Evolutionary conservation across 2,329 filamentous ascomycete genomes (phyloP), one percentile per base, ranked within the genome.

Genomic region (Apiospora saccharicola): DNA sequence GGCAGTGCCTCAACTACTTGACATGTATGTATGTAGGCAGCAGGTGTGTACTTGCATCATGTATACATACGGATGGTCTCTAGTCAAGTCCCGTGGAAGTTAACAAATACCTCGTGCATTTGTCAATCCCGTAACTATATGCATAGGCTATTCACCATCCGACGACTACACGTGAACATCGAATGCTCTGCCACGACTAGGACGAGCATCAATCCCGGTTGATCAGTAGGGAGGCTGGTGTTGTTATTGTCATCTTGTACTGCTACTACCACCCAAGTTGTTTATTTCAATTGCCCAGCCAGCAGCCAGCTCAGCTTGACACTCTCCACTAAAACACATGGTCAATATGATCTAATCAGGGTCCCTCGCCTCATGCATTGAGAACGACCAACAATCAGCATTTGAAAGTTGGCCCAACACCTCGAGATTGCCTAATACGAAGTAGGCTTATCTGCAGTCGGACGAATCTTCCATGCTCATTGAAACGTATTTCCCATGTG

Each of bases 401-500:
- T n/a, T 24, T 26, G 49, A 51, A n/a, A 49, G 46, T 51, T 51
- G n/a, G n/a, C 13, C 49, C n/a, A 14, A 47, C 24, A 22, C 34
- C 30, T 64, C 34, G 41, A 22, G 37, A 12, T 64, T 41, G 41
- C 57, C 57, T 64, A 64, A 41, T 41, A n/a, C 19, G 10, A 37
- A 12, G 57, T 64, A 64, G 57, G n/a, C 19, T 64, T 64, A 4
- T 41, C 57, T 64, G 57, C 19, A 41, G 30, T 41, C 57, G 22
- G 57, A 64, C 10, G 22, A 64, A 41, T 41, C 57, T 64, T 41
- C 19, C 30, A 22, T 24, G 8, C 34, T 41, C 57, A 41, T 64
- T 24, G 57, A 64, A 64, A 64, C 57, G 30, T n/a, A 64, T 41
- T 64, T 64, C 3, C 57, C 57, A 64, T 64, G 57, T 64, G 57